Evolutionary conservation across 352 stramenopile genomes (phyloP).

Genomic region (Globisporangium iwayamae): DNA sequence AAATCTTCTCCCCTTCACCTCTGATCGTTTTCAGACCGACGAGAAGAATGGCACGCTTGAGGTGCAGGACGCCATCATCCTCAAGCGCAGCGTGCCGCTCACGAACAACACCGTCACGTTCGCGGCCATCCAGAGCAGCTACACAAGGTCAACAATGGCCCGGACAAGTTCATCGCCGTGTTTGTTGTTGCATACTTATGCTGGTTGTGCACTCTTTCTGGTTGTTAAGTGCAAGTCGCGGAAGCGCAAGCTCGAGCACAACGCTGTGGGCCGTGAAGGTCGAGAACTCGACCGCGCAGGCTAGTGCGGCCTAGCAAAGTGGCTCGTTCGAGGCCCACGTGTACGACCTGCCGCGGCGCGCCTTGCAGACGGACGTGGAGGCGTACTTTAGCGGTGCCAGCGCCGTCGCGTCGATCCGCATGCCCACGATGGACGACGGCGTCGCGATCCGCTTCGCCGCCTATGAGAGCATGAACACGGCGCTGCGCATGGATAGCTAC

Average conservation of each 20-base stretch:
- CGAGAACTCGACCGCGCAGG: slow-evolving; percentile 24
- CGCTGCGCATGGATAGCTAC: slow-evolving; percentile 64
- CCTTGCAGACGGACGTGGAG: slow-evolving; percentile 43
- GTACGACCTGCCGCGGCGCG: slow-evolving; percentile 59
- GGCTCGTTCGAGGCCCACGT: slow-evolving; percentile 52
- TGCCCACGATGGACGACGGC: slow-evolving; percentile 67
- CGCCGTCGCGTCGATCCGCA: slow-evolving; percentile 47
- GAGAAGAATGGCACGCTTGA: too few species aligned
- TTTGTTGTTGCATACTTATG: too few species aligned
- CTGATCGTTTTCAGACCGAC: too few species aligned
- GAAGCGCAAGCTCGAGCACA: slow-evolving; percentile 25
- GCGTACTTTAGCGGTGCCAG: slow-evolving; percentile 65
- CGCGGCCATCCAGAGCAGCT: too few species aligned
- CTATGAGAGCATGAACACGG: slow-evolving; percentile 45
- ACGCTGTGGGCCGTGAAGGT: slow-evolving; percentile 36
- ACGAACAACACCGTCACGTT: too few species aligned
- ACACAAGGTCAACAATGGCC: too few species aligned
- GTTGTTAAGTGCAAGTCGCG: too few species aligned
- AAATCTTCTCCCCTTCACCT: too few species aligned
- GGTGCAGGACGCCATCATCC: too few species aligned
- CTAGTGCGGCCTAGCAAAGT: slow-evolving; percentile 4
- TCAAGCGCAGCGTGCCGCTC: too few species aligned
- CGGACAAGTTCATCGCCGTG: too few species aligned
- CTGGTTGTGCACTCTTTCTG: too few species aligned
- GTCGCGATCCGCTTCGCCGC: slow-evolving; percentile 55